Evolutionary conservation across 2,329 filamentous ascomycete species (phyloP), one percentile per base, ranked within the genome.

Genomic region (Clarireedia homoeocarpa): DNA sequence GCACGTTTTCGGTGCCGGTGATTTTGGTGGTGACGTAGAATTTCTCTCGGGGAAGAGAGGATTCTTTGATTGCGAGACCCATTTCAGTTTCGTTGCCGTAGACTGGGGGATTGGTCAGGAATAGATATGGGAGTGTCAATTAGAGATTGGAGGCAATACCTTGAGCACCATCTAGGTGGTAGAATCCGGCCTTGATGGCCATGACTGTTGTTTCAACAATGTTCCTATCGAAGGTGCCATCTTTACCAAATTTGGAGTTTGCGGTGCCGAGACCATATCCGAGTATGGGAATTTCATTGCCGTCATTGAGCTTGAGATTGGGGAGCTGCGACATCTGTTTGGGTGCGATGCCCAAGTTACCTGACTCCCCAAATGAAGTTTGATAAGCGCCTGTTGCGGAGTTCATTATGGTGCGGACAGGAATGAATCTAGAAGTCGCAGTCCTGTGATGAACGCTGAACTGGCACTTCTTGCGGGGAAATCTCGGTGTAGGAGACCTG

Each of bases 161-260:
- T 74, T 91, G 84, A 20, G 88, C 88, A 45, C 87, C 82, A 69
- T 92, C 88, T 3, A 91, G 75, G 66, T 91, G 87, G 57, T 77
- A 77, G 69, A 84, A 91, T 24, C 85, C 87, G n/a, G 81, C 70
- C 54, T 80, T 78, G 64, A 90, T 85, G 34, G 88, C 87, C 61
- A 73, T 77, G 56, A 85, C 79, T 10, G 77, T 71, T 2, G 70
- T 70, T 47, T 79, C 73, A 36, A 82, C 71, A 47, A 77, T 71
- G 5, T 76, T 74, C 55, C 82, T 72, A 61, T 89, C 83, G 44
- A 84, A 72, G 7, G 48, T 55, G 5, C 59, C 59, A 48, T 57
- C 59, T 6, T 36, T 17, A 55, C 77, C 72, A 7, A 75, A 71
- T 62, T 80, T 80, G 67, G 80, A 88, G 71, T 75, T 73, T 45